phyloP scores from a whole-genome alignment of 805 yeast genomes.

The Limtongia smithiae region DNA sequence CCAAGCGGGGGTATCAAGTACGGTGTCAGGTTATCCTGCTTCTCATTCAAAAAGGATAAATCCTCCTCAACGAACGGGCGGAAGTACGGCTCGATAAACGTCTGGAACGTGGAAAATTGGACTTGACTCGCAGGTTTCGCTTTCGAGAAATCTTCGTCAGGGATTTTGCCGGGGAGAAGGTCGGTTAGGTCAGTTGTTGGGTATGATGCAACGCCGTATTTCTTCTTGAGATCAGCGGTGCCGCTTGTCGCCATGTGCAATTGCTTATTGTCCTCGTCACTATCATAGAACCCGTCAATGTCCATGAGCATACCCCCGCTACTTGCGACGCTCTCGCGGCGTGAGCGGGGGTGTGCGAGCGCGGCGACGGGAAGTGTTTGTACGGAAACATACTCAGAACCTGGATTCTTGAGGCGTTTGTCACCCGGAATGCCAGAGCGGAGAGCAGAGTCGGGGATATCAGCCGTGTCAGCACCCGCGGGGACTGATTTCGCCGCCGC shows the following conservation, averaged over 20 bases:
- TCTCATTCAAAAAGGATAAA: conserved; percentile 62
- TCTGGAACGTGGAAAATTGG: conserved; percentile 80
- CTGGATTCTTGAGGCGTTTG: conserved; percentile 16
- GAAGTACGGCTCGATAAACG: conserved; percentile 81
- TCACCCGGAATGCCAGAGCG: neutral
- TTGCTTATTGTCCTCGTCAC: neutral
- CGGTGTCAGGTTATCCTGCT: conserved; percentile 44
- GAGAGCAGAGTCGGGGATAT: neutral
- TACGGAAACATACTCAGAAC: conserved; percentile 25
- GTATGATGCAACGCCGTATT: conserved; percentile 85
- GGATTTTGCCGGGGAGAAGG: conserved; percentile 81
- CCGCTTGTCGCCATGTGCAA: conserved; percentile 54
- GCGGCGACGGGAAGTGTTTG: conserved; percentile 27
- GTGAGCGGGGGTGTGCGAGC: conserved; percentile 5
- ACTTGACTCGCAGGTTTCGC: conserved; percentile 87
- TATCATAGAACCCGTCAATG: neutral
- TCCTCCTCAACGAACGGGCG: conserved; percentile 79
- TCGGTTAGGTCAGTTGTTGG: conserved; percentile 74
- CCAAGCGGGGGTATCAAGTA: conserved; percentile 77
- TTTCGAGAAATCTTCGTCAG: conserved; percentile 79
- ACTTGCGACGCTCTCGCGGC: no score
- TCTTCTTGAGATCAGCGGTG: conserved; percentile 66
- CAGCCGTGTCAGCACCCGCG: neutral
- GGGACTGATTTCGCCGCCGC: no score
- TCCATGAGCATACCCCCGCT: no score